Evolutionary conservation across 2,329 filamentous ascomycete species (phyloP).

Genomic region (Epichloe aotearoae): DNA sequence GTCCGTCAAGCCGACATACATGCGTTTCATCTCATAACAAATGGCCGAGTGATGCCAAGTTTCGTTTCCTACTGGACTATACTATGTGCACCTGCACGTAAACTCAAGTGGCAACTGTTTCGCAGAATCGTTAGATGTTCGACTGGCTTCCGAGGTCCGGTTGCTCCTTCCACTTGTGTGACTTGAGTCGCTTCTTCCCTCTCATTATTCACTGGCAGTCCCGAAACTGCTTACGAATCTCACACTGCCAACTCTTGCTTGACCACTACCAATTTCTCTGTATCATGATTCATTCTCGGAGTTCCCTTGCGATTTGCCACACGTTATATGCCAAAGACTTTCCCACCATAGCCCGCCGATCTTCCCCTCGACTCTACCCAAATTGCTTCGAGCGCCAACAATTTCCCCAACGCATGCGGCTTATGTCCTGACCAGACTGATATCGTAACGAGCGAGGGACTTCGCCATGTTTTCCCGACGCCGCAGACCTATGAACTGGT

Average conservation of each 20-base stretch:
- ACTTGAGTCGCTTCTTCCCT: slow-evolving; percentile 2
- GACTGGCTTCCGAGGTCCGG: not conserved
- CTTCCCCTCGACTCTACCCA: not conserved
- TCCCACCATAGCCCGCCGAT: not conserved
- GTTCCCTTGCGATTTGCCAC: not conserved
- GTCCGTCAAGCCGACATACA: not conserved
- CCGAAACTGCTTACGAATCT: not conserved
- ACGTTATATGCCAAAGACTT: not conserved
- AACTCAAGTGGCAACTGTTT: no score
- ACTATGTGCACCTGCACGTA: no score
- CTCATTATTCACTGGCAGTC: not conserved
- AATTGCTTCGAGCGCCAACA: no score
- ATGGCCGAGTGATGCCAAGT: no score
- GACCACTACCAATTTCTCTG: not conserved
- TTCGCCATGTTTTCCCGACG: slow-evolving; percentile 3
- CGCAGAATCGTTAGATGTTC: not conserved
- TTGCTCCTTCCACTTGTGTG: slow-evolving; percentile 4
- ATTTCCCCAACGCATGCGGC: not conserved
- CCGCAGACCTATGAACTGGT: not conserved
- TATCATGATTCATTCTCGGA: not conserved
- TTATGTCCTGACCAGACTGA: no score
- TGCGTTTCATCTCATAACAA: no score
- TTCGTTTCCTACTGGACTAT: no score
- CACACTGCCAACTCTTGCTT: not conserved
- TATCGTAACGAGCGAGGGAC: not conserved